phyloP scores from a whole-genome alignment of 1,284 basidiomycete species.

The Exobasidium rhododendri region DNA sequence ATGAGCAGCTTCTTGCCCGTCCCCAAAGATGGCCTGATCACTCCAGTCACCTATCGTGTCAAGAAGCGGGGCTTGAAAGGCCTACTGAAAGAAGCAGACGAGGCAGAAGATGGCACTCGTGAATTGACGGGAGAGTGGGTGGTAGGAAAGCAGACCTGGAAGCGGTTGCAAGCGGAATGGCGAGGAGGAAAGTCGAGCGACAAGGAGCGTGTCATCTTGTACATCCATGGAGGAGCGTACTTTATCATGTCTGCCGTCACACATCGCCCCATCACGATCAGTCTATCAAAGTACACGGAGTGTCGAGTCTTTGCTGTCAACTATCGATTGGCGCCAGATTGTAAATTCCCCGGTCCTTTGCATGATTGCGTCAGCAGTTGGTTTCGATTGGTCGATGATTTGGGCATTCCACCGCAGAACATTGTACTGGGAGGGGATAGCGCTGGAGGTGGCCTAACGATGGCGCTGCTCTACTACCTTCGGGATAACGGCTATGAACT shows the following conservation, averaged over 20 bases:
- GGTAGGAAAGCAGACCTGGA: conserved; percentile 85
- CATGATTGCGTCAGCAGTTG: conserved; percentile 87
- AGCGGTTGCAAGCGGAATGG: conserved; percentile 78
- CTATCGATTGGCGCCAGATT: conserved; percentile 92
- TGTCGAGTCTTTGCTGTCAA: conserved; percentile 95
- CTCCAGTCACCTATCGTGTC: conserved; percentile 88
- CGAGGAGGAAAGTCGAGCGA: conserved; percentile 49
- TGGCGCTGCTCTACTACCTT: conserved; percentile 87
- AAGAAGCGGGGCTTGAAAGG: conserved; percentile 70
- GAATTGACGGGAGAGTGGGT: conserved; percentile 95
- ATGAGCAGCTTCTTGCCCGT: conserved; percentile 78
- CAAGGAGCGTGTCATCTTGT: conserved; percentile 81
- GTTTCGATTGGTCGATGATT: conserved; percentile 79
- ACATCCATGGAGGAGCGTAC: conserved; percentile 94
- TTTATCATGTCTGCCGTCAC: conserved; percentile 92
- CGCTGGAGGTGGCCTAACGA: conserved; percentile 81
- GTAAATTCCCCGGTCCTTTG: conserved; percentile 85
- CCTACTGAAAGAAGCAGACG: conserved; percentile 72
- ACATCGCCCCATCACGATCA: conserved; percentile 85
- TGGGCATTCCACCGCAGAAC: conserved; percentile 73
- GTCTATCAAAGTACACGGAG: conserved; percentile 82
- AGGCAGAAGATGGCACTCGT: conserved; percentile 68
- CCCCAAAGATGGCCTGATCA: conserved; percentile 88
- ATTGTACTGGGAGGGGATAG: conserved; percentile 76
- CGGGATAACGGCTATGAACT: conserved; percentile 54